Base-by-base conservation (phyloP, 2,329 filamentous ascomycete species). In the Aspergillus sp. region DNA sequence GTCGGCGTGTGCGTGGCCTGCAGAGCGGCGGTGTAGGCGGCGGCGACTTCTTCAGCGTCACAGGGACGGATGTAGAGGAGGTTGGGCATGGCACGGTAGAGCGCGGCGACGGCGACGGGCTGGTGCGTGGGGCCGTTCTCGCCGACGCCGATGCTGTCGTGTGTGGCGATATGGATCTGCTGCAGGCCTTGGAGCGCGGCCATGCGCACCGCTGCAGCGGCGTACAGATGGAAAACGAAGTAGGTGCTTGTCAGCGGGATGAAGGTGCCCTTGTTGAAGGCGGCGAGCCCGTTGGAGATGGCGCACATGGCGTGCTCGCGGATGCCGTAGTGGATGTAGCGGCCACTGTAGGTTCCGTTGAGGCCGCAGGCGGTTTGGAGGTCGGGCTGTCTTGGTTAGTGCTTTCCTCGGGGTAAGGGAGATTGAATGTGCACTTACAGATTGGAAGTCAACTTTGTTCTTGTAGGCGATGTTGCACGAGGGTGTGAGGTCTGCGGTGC, bases 81-180 rank as follows among this genome's bases (percentile, higher is more conserved):
- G 22, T 57, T 57, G 1, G 55, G 55, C 53, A 58, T 55, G 19
- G 55, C 55, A 11, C 55, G 53, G 42, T 38, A 58, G 3, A 53
- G 40, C 1, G 50, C 32, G 1, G 43, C 17, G 4, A 56, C 42
- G 8, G 45, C 55, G 32, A 58, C 40, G 17, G 55, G 55, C 26
- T 58, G 55, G 49, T 58, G 55, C 0, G 55, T 58, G 1, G 55
- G 55, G 5, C 55, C 55, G 32, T 58, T 49, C 16, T 58, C 48
- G 13, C 55, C 55, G 10, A 52, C 46, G 19, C 53, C 53, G 40
- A 58, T 53, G 41, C 41, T 47, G 48, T 58, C 55, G 43, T 58
- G 55, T 6, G 55, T 58, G n/a, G 55, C 55, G 22, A 53, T 53
- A 40, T 56, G 53, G 20, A 58, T 56, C 17, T 45, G 30, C 14